Evolutionary conservation across 2,329 filamentous ascomycete species (phyloP).

Genomic region (Botrytis hyacinthi): DNA sequence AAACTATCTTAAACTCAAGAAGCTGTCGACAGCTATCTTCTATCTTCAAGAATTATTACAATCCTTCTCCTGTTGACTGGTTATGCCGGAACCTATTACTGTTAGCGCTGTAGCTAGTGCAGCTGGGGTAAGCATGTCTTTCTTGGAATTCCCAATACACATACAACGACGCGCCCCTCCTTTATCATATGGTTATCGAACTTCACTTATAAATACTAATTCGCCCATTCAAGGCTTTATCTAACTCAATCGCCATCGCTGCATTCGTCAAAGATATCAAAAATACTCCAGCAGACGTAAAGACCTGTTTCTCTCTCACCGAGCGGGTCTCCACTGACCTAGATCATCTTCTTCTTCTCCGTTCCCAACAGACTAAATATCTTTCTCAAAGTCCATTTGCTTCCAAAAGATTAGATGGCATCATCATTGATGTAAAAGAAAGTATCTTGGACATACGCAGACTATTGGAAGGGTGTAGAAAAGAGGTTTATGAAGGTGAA

Average conservation of each 20-base stretch:
- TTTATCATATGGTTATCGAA: background rate
- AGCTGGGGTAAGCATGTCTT: background rate
- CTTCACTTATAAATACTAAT: background rate
- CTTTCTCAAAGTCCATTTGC: background rate
- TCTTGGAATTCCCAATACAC: background rate
- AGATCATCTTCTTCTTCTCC: conserved; percentile 4
- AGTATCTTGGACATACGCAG: background rate
- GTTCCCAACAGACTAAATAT: background rate
- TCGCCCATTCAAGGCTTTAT: background rate
- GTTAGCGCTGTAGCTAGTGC: background rate
- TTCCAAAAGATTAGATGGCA: background rate
- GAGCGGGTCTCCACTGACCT: background rate
- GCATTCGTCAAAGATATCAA: conserved; percentile 11
- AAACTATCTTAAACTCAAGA: background rate
- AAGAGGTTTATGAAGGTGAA: background rate
- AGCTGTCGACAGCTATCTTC: background rate
- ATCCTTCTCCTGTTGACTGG: background rate
- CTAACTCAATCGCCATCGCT: background rate
- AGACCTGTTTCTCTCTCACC: conserved; percentile 11
- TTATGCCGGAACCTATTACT: background rate
- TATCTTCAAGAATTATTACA: background rate
- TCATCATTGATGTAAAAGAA: background rate
- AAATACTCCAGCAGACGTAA: conserved; percentile 12
- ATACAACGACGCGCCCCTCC: background rate
- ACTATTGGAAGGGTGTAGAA: conserved; percentile 4